A percentile compares a stretch with the other conserved stretches of the same genome.
Evolutionary conservation across 495 filamentous ascomycete genomes (phyloP).

Genomic region (Hypoxylon crocopeplum): DNA sequence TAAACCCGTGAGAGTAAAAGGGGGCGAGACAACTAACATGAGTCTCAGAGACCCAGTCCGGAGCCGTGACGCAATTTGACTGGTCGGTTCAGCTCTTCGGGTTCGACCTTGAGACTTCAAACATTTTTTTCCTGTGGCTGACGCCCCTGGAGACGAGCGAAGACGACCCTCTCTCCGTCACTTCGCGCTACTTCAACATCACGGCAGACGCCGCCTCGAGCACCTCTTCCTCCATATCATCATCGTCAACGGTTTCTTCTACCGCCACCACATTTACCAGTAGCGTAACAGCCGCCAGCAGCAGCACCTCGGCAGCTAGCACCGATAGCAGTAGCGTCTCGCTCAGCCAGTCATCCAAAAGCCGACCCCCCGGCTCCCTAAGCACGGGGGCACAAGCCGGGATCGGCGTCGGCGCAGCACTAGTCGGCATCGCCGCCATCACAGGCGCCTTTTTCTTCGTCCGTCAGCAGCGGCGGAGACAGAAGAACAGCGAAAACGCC

Average conservation of each 20-base stretch:
- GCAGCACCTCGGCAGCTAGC: too few species aligned
- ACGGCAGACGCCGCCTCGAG: not conserved
- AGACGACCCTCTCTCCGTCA: slow-evolving; percentile 8
- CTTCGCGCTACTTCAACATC: slow-evolving; percentile 47
- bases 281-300: not conserved
- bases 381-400: slow-evolving; percentile 28
- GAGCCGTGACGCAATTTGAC: slow-evolving; percentile 33
- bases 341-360: not conserved
- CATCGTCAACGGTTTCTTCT: not conserved
- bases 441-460: not conserved
- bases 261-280: not conserved
- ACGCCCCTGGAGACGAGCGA: slow-evolving; percentile 6
- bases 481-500: too few species aligned
- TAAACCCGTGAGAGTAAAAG: not conserved
- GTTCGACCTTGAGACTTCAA: slow-evolving; percentile 35
- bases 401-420: slow-evolving; percentile 25
- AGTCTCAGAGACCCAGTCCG: slow-evolving; percentile 3
- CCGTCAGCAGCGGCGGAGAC: not conserved
- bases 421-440: slow-evolving; percentile 3
- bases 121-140: slow-evolving; percentile 44
- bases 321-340: not conserved
- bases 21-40: not conserved
- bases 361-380: not conserved
- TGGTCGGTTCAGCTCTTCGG: slow-evolving; percentile 43
- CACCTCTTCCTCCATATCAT: not conserved